Percentiles rank a stretch among this genome's conserved stretches.
Evolutionary conservation across 2,329 filamentous ascomycete genomes (phyloP).

Genomic region (Calonectria pseudoturangicola): DNA sequence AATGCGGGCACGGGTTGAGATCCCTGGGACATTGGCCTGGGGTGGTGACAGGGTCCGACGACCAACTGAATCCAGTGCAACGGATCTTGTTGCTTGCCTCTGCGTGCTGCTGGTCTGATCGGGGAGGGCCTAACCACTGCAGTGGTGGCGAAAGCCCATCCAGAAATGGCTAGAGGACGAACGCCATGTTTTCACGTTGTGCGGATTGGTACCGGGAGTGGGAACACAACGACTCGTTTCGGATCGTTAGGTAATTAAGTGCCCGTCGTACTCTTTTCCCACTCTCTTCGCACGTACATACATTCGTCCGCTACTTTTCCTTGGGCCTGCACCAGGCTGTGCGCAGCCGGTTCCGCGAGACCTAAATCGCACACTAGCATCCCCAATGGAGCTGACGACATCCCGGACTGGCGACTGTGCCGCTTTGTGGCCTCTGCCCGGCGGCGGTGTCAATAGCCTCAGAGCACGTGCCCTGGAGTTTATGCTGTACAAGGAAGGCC

Average conservation of each 20-base stretch:
- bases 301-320: constrained; percentile 32
- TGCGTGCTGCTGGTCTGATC: constrained; percentile 49
- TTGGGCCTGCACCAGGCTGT: constrained; percentile 47
- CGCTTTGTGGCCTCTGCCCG: constrained; percentile 51
- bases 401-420: constrained; percentile 47
- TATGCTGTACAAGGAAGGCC: constrained; percentile 49
- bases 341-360: constrained; percentile 55
- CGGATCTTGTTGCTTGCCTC: constrained; percentile 49
- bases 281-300: constrained; percentile 36
- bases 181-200: constrained; percentile 39
- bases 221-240: constrained; percentile 46
- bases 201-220: constrained; percentile 39
- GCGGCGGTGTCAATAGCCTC: constrained; percentile 56
- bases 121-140: constrained; percentile 42
- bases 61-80: constrained; percentile 51
- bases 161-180: constrained; percentile 43
- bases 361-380: constrained; percentile 49
- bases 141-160: constrained; percentile 43
- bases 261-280: constrained; percentile 32
- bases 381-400: constrained; percentile 49
- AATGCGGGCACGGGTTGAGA: constrained; percentile 47
- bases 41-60: constrained; percentile 45
- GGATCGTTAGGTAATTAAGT: constrained; percentile 48
- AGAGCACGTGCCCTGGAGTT: constrained; percentile 51
- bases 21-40: constrained; percentile 47